Evolutionary conservation across 805 yeast genomes (phyloP), one percentile per base, ranked within the genome.

Genomic region (Saturnispora dispora): DNA sequence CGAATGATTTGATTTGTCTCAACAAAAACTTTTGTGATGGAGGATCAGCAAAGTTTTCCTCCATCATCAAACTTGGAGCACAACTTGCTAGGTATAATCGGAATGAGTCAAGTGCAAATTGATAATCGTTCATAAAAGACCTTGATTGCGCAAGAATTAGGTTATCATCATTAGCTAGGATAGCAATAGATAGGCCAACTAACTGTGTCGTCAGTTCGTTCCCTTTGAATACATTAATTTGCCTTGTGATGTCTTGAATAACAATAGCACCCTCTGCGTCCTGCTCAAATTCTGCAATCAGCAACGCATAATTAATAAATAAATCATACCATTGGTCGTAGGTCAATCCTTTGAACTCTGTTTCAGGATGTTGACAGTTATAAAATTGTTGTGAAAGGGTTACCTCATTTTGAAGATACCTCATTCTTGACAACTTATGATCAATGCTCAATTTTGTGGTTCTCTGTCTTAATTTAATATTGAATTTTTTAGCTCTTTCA

Each of bases 21-120:
- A 93, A 69, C 55, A 91, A 82, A 63, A 82, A 91, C 64, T 93
- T 93, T 60, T 91, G 98, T 61, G 88, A 91, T 55, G 88, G 86
- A 35, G 88, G 81, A 46, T 85, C 82, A 47, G 87, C 82, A 53
- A 85, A 79, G 3, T 57, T 57, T n/a, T 52, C 55, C 33, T 56
- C 55, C 51, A 55, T 61, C 30, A 46, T 47, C 13, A 47, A 54
- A 9, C 56, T 57, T 20, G 70, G 65, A n/a, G 60, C 46, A 30
- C 60, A 57, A 45, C 85, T 74, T 45, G 84, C 78, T 61, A 85
- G 66, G 63, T 88, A 88, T 23, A 88, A 64, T 53, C 81, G 79
- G 54, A 81, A 72, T 0, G 82, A 75, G 51, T 80, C 79, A 45
- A 87, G 81, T 33, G 87, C 79, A 65, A 91, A 90, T 63, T 88